These are phyloP conservation scores for Cutaneotrichosporon sp. DNA, from an alignment of 1,284 basidiomycete species.

Conservation along the genomic window DNA sequence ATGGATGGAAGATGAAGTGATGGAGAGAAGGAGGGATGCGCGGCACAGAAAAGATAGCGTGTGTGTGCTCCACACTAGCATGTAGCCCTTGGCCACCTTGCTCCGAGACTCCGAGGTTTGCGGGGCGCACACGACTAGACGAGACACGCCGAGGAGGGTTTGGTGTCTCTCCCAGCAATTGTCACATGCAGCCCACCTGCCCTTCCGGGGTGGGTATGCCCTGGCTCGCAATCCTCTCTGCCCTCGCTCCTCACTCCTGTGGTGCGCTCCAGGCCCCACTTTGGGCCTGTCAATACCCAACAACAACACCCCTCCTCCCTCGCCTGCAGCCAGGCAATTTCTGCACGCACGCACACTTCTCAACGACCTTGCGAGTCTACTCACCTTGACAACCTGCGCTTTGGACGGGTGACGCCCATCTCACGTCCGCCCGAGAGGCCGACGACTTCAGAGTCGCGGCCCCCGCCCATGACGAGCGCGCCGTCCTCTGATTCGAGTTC, in stretches of 20 bases:
- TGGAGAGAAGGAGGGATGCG: no score
- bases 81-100: no score
- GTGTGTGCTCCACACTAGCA: no score
- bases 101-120: no score
- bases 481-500: slow-evolving; percentile 7
- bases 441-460: neutral
- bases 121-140: no score
- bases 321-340: neutral
- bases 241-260: neutral
- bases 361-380: slow-evolving; percentile 14
- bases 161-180: no score
- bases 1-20: no score
- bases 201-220: neutral
- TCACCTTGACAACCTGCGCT: slow-evolving; percentile 49
- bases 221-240: no score
- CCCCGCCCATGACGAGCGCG: slow-evolving; percentile 10
- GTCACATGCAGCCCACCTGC: neutral
- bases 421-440: slow-evolving; percentile 10
- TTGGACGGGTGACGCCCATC: slow-evolving; percentile 44
- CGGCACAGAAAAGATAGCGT: no score
- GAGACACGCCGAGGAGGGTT: no score
- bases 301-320: neutral
- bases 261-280: neutral
- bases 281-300: neutral
- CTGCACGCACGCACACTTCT: neutral